Base-by-base conservation (phyloP, 2,329 filamentous ascomycete genomes). In the Ophiostoma novo-ulmi region DNA sequence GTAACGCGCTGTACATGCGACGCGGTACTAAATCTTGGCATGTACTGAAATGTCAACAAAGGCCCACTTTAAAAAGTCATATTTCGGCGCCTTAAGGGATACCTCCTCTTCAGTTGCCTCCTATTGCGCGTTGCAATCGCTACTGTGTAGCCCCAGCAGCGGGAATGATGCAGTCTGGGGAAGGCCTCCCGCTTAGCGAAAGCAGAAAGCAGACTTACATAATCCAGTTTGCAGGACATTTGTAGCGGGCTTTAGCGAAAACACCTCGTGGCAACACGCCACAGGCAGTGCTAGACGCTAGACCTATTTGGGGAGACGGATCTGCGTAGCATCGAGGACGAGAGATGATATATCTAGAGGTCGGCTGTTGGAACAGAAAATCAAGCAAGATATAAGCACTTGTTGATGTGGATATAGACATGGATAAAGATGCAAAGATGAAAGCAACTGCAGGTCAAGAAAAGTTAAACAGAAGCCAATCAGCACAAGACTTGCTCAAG, bases 151-250 rank as follows among this genome's bases (percentile, higher is more conserved):
- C 63, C 63, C 39, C 63, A 65, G 17, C 14, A 55, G 39, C 39
- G 39, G 39, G 39, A 11, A 39, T 65, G 63, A 65, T 36, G 63
- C 63, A 65, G 63, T 65, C 63, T 65, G 63, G 63, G 61, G 35
- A 65, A 65, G 63, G 63, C 63, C 36, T 65, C 63, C 63, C 22
- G 38, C 38, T 39, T 31, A 31, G 31, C 31, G 31, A 31, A 26
- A 36, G 58, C 58, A 35, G 26, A 63, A 63, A 58, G 7, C 11
- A 3, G 26, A 1, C n/a, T 61, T 61, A 61, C 6, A 22, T 55
- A 55, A 55, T 61, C 20, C 7, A 35, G 11, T 31, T 61, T 5
- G 13, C 22, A 17, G 52, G 44, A 1, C 44, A 7, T 17, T 17
- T 44, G 1, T 20, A 20, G 52, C 52, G 52, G 44, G 17, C 17